phyloP scores from a whole-genome alignment of 2,329 filamentous ascomycete species.

The Aspergillus sclerotialis region DNA sequence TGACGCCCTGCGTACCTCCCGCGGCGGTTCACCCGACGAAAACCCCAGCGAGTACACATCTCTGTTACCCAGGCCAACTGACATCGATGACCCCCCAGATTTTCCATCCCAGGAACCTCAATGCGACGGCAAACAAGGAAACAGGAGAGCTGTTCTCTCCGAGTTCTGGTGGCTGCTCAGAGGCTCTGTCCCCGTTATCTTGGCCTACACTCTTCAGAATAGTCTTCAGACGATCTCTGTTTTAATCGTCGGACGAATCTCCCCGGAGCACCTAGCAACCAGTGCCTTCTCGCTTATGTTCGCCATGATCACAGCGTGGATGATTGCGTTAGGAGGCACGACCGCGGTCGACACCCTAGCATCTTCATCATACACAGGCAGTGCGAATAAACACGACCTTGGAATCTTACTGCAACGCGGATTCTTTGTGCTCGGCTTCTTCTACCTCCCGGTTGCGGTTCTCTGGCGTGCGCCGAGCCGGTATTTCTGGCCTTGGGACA shows the following conservation, averaged over 20 bases:
- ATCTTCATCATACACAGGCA: slow-evolving; percentile 74
- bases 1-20: too few relatives aligned
- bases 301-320: slow-evolving; percentile 80
- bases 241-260: slow-evolving; percentile 70
- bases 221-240: slow-evolving; percentile 78
- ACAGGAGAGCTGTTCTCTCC: slow-evolving; percentile 35
- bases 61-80: slow-evolving; percentile 18
- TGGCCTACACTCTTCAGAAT: slow-evolving; percentile 81
- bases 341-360: slow-evolving; percentile 81
- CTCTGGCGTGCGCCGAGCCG: slow-evolving; percentile 67
- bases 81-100: slow-evolving; percentile 3
- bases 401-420: slow-evolving; percentile 72
- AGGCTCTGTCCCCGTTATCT: slow-evolving; percentile 67
- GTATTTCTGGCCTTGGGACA: slow-evolving; percentile 71
- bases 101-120: too few relatives aligned
- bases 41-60: slow-evolving; percentile 19
- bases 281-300: slow-evolving; percentile 92
- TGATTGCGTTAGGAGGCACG: slow-evolving; percentile 77
- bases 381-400: slow-evolving; percentile 68
- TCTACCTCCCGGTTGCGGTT: slow-evolving; percentile 66
- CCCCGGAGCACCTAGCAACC: slow-evolving; percentile 70
- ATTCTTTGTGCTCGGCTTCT: slow-evolving; percentile 61
- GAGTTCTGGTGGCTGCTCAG: slow-evolving; percentile 65
- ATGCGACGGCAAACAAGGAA: too few relatives aligned
- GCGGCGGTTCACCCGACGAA: too few relatives aligned